These are phyloP conservation scores for Puya raimondii DNA, from an alignment of 176 grass and related monocot species.

Conservation along the genomic window DNA sequence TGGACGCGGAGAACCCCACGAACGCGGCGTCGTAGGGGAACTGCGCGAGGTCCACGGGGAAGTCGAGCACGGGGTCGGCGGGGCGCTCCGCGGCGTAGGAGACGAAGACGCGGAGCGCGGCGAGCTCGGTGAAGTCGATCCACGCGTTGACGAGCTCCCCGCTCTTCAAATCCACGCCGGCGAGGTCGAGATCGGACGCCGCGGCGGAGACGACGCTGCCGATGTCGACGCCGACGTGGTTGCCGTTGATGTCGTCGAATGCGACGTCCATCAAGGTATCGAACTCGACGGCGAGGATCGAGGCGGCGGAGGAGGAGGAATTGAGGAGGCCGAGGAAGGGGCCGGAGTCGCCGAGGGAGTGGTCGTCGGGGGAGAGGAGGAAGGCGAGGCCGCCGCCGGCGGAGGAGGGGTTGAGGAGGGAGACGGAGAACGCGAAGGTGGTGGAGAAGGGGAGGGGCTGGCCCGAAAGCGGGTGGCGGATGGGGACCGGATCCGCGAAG, in stretches of 20 bases:
- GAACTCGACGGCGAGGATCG: conserved; percentile 72
- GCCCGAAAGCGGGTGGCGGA: conserved; percentile 14
- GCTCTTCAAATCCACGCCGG: conserved; percentile 45
- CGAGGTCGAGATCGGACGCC: conserved; percentile 37
- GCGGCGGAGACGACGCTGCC: conserved; percentile 56
- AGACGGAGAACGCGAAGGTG: conserved; percentile 70
- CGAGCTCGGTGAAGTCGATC: conserved; percentile 49
- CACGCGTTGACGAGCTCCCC: conserved; percentile 61
- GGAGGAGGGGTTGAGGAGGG: conserved; percentile 55
- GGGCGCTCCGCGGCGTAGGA: conserved; percentile 51
- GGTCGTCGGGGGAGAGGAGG: conserved; percentile 40
- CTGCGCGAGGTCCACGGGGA: conserved; percentile 34
- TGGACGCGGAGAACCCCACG: conserved; percentile 74
- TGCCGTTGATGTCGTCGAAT: conserved; percentile 69
- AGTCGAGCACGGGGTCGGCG: conserved; percentile 30
- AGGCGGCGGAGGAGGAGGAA: background rate
- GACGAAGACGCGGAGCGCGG: conserved; percentile 44
- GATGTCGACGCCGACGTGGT: conserved; percentile 78
- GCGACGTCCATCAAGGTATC: conserved; percentile 74
- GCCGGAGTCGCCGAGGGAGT: conserved; percentile 44
- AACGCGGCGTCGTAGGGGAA: conserved; percentile 35
- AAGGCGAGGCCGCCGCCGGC: conserved; percentile 81
- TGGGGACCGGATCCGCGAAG: conserved; percentile 36
- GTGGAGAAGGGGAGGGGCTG: conserved; percentile 66
- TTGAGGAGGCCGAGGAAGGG: conserved; percentile 46